phyloP scores from a whole-genome alignment of 2,329 filamentous ascomycete species.

The Zymoseptoria crescenta region DNA sequence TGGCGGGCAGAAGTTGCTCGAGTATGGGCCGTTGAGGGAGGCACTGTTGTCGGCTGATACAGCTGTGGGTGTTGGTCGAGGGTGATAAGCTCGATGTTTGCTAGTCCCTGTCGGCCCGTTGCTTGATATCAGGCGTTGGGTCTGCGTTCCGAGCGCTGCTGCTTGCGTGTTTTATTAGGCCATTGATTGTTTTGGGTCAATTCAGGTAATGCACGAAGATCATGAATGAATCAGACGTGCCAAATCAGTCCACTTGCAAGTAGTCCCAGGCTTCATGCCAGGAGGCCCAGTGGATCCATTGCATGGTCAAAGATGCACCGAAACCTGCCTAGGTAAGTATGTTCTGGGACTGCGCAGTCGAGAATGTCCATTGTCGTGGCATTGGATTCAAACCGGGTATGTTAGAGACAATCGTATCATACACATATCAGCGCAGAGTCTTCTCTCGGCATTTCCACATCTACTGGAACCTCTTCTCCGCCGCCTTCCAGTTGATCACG shows the following conservation, averaged over 20 bases:
- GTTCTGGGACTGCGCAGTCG: too few species aligned
- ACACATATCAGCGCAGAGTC: neutral
- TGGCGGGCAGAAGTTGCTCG: neutral
- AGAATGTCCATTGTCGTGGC: neutral
- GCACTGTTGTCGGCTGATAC: neutral
- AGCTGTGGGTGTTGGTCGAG: neutral
- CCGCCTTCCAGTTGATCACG: slow-evolving; percentile 91
- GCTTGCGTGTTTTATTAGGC: too few species aligned
- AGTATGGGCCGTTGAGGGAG: neutral
- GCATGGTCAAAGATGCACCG: too few species aligned
- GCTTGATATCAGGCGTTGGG: neutral
- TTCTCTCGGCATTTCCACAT: neutral
- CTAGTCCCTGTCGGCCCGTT: neutral
- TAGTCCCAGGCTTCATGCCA: too few species aligned
- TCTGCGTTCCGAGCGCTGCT: neutral
- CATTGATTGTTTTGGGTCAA: too few species aligned
- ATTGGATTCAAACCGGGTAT: neutral
- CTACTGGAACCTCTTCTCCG: slow-evolving; percentile 37
- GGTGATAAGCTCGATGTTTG: neutral
- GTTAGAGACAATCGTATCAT: neutral
- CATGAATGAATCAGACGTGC: too few species aligned
- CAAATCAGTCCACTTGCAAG: too few species aligned
- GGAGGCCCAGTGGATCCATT: too few species aligned
- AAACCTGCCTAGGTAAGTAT: too few species aligned
- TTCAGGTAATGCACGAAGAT: too few species aligned